These are phyloP conservation scores for Lophium mytilinum DNA, from an alignment of 495 filamentous ascomycete species.

Conservation along the genomic window DNA sequence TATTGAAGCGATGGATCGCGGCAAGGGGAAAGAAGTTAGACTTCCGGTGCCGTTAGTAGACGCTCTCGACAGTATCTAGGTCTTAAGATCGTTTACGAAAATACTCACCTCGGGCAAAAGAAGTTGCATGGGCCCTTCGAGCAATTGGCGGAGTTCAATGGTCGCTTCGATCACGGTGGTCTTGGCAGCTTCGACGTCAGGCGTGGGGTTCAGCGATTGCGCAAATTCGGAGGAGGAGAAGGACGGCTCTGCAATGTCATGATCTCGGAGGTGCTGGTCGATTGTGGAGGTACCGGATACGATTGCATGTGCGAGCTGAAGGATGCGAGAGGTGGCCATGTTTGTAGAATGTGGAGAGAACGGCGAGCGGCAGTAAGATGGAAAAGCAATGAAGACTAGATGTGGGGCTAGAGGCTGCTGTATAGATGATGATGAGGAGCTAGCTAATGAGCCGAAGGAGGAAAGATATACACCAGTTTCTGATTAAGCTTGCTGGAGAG, in stretches of 20 bases:
- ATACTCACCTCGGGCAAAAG: conserved; percentile 4
- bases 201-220: neutral
- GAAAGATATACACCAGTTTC: no score
- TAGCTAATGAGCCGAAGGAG: no score
- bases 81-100: no score
- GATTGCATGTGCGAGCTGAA: neutral
- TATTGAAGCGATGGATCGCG: conserved; percentile 26
- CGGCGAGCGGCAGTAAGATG: no score
- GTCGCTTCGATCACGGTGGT: neutral
- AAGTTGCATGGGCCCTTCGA: neutral
- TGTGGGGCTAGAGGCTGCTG: no score
- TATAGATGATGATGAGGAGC: no score
- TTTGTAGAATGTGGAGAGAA: neutral
- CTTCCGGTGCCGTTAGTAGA: conserved; percentile 9
- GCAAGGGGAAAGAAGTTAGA: conserved; percentile 5
- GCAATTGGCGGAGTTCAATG: conserved; percentile 6
- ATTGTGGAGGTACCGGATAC: neutral
- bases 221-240: neutral
- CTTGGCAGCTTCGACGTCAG: neutral
- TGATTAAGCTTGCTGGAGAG: no score
- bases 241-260: neutral
- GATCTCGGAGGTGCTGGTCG: neutral
- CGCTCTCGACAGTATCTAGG: no score
- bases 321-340: conserved; percentile 4
- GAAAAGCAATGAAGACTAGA: no score